These are phyloP conservation scores for Cytospora piceicola DNA, from an alignment of 2,329 filamentous ascomycete genomes.

Conservation along the genomic window DNA sequence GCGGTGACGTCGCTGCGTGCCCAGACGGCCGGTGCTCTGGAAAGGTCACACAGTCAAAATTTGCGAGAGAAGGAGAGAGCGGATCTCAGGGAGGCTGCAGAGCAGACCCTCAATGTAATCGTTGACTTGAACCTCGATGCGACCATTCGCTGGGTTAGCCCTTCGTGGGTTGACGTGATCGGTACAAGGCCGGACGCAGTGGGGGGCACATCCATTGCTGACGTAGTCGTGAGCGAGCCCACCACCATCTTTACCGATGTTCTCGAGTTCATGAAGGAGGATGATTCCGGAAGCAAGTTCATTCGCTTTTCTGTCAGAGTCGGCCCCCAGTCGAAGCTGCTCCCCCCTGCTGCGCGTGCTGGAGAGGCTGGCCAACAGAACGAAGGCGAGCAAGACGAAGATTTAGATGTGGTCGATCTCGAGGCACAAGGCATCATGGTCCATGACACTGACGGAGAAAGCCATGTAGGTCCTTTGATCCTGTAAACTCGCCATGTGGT, in stretches of 20 bases:
- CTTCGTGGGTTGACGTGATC: constrained; percentile 92
- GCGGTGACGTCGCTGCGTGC: constrained; percentile 57
- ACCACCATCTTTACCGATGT: constrained; percentile 80
- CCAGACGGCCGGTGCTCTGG: constrained; percentile 57
- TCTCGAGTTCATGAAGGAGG: constrained; percentile 85
- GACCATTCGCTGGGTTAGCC: constrained; percentile 92
- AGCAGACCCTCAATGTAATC: constrained; percentile 95
- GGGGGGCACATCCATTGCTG: constrained; percentile 75
- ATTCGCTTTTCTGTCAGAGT: constrained; percentile 78
- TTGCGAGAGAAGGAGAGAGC: constrained; percentile 86
- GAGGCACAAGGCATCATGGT: constrained; percentile 99
- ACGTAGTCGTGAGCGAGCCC: constrained; percentile 78
- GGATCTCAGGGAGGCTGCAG: constrained; percentile 91
- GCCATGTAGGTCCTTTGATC: constrained; percentile 71
- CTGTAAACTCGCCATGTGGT: neutral
- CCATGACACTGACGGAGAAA: constrained; percentile 88
- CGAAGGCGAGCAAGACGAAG: constrained; percentile 38
- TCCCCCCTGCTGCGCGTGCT: constrained; percentile 48
- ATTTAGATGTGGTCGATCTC: constrained; percentile 68
- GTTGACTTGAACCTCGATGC: constrained; percentile 91
- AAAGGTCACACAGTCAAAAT: constrained; percentile 77
- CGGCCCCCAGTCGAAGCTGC: constrained; percentile 70
- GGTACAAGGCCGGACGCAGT: constrained; percentile 76
- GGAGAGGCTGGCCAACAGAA: constrained; percentile 45
- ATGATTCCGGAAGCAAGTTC: constrained; percentile 91